Base-by-base conservation (phyloP, 208 protist species). In the Crithidia sp. region DNA sequence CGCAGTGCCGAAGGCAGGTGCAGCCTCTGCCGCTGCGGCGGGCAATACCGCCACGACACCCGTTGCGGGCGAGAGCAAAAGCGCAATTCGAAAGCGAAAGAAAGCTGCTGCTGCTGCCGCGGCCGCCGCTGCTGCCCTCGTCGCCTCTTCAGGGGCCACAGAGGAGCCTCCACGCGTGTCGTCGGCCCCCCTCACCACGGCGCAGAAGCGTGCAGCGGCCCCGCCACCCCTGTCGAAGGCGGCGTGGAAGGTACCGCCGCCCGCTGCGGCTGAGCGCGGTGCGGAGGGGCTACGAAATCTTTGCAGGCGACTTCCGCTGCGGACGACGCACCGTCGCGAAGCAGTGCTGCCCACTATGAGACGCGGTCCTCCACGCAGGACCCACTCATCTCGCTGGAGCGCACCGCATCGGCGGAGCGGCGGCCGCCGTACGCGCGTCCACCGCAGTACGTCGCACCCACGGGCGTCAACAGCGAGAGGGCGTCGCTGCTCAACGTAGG, bases 81-180 rank as follows among this genome's bases (percentile, higher is more conserved):
- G 45, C 45, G 52, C 59, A n/a, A 39, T 78, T 41, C 65, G 73
- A 2, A 78, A 68, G 41, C 70, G 28, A 28, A 58, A 52, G 49
- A 78, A 67, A 36, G 65, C 50, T 3, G 54, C 73, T 17, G 65
- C 63, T 2, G 64, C 57, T 53, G 72, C 64, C 39, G 41, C 41
- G 12, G 45, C 47, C 67, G 59, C 37, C 14, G 36, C 47, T 67
- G 59, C 52, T 55, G 56, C 19, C n/a, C 16, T 17, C n/a, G 45
- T 28, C 9, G 28, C 4, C 6, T 28, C 28, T 0, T 28, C 28
- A 28, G 64, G 36, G 49, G 16, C 62, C 10, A 10, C 52, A 5
- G 43, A 59, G 13, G 64, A 59, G n/a, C 39, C 14, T 16, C n/a
- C 19, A 28, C 14, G n/a, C 1, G 10, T 16, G 13, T 4, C 52